Base-by-base conservation (phyloP, 2,329 filamentous ascomycete species). In the Sporothrix phasma region DNA sequence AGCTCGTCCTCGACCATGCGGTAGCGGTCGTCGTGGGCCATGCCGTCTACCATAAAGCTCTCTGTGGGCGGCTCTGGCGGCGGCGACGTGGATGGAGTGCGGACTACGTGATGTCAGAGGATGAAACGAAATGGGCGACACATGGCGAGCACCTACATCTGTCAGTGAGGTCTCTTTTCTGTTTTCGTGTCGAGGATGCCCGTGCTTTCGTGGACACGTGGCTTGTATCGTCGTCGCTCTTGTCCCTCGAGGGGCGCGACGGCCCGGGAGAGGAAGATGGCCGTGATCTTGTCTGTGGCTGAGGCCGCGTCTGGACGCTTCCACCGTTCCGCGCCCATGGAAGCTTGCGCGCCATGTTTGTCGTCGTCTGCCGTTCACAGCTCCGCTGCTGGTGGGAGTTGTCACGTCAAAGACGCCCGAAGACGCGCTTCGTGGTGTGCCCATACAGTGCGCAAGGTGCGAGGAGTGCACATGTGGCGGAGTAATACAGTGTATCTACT, bases 1-100 rank as follows among this genome's bases (percentile, higher is more conserved):
- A 94, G 84, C 69, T 93, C 89, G 69, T 94, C 90, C 73, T 93
- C 90, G 0, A 94, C 90, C 88, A 93, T 92, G 70, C 89, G 86
- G 74, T 84, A 93, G 63, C 76, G 76, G 71, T 92, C 88, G 72
- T 94, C 90, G n/a, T 80, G 74, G 3, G 81, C 77, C n/a, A 82
- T 73, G 2, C 85, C 86, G 54, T 84, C 79, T 2, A 78, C 76
- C 88, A 93, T 92, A 72, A 80, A 80, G 34, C 84, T 69, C 61
- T 74, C 73, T 1, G 65, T 61, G 1, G 69, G 69, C 17, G 71
- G 71, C 15, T 70, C 70, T 0, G 72, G 71, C 1, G 73, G 71
- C 1, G 73, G 72, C 13, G 73, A 73, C 2, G 72, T 72, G 5
- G 73, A 74, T 7, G 71, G 71, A 0, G 72, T 70, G 24, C 72